These are phyloP conservation scores for Leptographium wingfieldii DNA, from an alignment of 2,329 filamentous ascomycete genomes.

Conservation along the genomic window DNA sequence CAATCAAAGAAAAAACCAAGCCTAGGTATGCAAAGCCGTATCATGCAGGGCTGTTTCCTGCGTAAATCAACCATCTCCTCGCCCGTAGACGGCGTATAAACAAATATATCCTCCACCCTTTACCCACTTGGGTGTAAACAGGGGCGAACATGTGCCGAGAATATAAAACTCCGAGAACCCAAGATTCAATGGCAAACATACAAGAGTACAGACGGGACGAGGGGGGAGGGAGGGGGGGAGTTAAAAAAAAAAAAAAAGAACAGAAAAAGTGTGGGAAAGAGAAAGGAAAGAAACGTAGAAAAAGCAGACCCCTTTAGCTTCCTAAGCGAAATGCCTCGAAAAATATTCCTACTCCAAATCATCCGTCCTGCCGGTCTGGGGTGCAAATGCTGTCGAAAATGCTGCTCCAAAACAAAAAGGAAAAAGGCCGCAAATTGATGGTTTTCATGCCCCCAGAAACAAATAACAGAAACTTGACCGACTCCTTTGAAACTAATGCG, in stretches of 20 bases:
- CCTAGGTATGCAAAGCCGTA: background rate
- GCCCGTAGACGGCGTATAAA: background rate
- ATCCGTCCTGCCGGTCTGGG: background rate
- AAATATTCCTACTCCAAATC: conserved; percentile 6
- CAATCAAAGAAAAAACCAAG: background rate
- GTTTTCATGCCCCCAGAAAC: background rate
- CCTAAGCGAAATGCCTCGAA: conserved; percentile 2
- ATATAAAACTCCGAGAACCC: background rate
- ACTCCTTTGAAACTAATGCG: background rate
- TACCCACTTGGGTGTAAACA: background rate
- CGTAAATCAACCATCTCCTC: background rate
- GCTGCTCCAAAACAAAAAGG: conserved; percentile 3
- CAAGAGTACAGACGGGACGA: background rate
- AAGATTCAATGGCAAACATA: background rate
- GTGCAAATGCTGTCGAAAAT: conserved; percentile 9
- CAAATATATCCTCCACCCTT: background rate
- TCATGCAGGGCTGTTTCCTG: background rate
- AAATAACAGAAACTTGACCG: background rate
- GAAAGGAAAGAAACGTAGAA: background rate
- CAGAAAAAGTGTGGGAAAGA: background rate
- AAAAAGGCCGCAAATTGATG: background rate
- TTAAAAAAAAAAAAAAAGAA: background rate
- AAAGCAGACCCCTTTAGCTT: background rate
- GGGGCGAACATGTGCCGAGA: background rate
- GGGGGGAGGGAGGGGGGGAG: background rate